phyloP scores from a whole-genome alignment of 2,329 filamentous ascomycete species.

The Colletotrichum echinochloae region DNA sequence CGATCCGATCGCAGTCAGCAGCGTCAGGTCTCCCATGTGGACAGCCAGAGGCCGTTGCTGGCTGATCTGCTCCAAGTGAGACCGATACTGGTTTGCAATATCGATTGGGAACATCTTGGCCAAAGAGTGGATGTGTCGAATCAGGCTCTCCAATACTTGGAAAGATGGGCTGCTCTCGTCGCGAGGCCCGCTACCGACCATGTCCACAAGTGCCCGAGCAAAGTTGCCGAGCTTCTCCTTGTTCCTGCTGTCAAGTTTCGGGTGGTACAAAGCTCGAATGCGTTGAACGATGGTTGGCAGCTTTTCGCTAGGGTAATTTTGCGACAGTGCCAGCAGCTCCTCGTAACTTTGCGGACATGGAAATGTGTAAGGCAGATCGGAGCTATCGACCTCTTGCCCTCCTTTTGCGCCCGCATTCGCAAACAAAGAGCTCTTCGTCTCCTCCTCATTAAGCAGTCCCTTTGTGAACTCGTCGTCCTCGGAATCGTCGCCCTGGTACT shows the following conservation, averaged over 20 bases:
- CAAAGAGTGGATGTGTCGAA: constrained; percentile 92
- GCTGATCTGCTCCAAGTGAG: constrained; percentile 72
- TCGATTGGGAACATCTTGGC: constrained; percentile 86
- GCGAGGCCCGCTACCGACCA: constrained; percentile 57
- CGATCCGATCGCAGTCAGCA: constrained; percentile 85
- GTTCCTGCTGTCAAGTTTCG: constrained; percentile 85
- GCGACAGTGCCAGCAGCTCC: constrained; percentile 77
- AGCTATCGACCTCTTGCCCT: constrained; percentile 59
- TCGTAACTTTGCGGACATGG: constrained; percentile 83
- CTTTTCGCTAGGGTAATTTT: constrained; percentile 71
- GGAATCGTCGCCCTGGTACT: constrained; percentile 52
- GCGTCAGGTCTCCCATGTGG: constrained; percentile 77
- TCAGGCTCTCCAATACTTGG: constrained; percentile 78
- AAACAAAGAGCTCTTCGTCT: constrained; percentile 66
- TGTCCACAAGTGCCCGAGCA: constrained; percentile 73
- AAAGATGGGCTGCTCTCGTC: constrained; percentile 66
- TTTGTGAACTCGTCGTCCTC: constrained; percentile 80
- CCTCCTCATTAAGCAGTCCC: constrained; percentile 71
- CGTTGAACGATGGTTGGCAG: constrained; percentile 86
- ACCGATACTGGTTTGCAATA: constrained; percentile 81
- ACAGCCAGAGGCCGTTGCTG: constrained; percentile 62
- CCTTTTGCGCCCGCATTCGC: constrained; percentile 47
- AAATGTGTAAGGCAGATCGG: constrained; percentile 81
- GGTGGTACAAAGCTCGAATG: constrained; percentile 92
- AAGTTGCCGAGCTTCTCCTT: constrained; percentile 83